phyloP scores from a whole-genome alignment of 768 basidiomycete species.

The Termitomyces sp. region DNA sequence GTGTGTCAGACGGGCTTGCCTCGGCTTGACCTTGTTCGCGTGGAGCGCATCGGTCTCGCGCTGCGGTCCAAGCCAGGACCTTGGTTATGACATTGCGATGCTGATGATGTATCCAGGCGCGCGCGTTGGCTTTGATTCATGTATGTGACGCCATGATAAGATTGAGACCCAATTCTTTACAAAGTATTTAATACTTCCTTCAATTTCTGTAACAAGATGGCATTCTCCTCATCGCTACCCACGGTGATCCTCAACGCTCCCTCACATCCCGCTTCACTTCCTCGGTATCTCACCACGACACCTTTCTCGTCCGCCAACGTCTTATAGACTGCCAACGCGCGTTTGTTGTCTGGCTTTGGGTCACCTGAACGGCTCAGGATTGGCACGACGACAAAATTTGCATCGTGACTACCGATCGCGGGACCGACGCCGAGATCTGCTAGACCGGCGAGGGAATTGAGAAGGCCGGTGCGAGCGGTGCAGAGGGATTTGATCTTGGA shows the following conservation, averaged over 20 bases:
- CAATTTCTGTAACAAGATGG: constrained; percentile 48
- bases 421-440: constrained; percentile 48
- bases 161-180: constrained; percentile 10
- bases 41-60: too few relatives aligned
- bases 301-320: constrained; percentile 78
- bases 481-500: constrained; percentile 54
- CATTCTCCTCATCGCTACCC: constrained; percentile 79
- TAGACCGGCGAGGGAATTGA: constrained; percentile 36
- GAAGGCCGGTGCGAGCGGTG: constrained; percentile 50
- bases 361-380: constrained; percentile 43
- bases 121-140: not conserved
- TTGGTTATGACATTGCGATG: too few relatives aligned
- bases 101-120: too few relatives aligned
- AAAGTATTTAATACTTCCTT: constrained; percentile 34
- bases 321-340: constrained; percentile 67
- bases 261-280: constrained; percentile 77
- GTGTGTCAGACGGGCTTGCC: too few relatives aligned
- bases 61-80: too few relatives aligned
- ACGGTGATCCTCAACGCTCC: constrained; percentile 89
- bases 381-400: constrained; percentile 87
- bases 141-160: too few relatives aligned
- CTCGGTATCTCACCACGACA: constrained; percentile 89
- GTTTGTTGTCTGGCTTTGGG: constrained; percentile 46
- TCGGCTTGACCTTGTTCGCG: too few relatives aligned
- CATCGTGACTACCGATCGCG: constrained; percentile 76